Base-by-base conservation (phyloP, 495 filamentous ascomycete species). In the Terfezia claveryi region DNA sequence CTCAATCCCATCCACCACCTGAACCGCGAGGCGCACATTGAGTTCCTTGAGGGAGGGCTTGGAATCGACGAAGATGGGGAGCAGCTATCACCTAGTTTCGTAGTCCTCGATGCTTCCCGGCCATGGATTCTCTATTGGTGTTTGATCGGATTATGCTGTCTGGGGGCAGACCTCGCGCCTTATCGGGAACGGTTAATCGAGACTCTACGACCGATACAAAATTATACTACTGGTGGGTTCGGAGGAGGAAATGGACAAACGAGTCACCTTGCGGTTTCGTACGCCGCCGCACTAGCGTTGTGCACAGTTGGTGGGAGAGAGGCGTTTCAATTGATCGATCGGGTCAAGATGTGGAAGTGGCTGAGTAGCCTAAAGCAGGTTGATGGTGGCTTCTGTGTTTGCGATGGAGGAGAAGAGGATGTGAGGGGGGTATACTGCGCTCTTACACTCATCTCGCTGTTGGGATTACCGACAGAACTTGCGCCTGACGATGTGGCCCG, bases 81-180 rank as follows among this genome's bases (percentile, higher is more conserved):
- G 5, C 66, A 70, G 16, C 78, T 91, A 55, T 84, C 87, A 0
- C 65, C 72, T 4, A 66, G 68, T 10, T 91, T 81, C 60, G 76
- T 81, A 20, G 69, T 69, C 1, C 73, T 83, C 52, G 91, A 98
- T 70, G 80, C 91, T 14, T 83, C 80, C 61, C 73, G 91, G 50
- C 86, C 91, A 2, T 98, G 91, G 91, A 74, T 94, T 61, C 69
- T 91, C 58, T 96, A 96, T 68, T 98, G 91, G 91, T 80, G 76
- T 46, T 68, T 96, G 36, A 75, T 77, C 10, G 85, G 76, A 0
- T 72, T 96, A 23, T 69, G 73, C 38, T 67, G 84, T 20, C 71
- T 96, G 38, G 86, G 85, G 23, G 76, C 83, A 59, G 85, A 94
- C 64, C 71, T 89, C 17, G 76, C 73, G 37, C 61, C 67, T 56